These are phyloP conservation scores for Rosa multiflora DNA, from an alignment of 306 rosid genomes.

Conservation along the genomic window DNA sequence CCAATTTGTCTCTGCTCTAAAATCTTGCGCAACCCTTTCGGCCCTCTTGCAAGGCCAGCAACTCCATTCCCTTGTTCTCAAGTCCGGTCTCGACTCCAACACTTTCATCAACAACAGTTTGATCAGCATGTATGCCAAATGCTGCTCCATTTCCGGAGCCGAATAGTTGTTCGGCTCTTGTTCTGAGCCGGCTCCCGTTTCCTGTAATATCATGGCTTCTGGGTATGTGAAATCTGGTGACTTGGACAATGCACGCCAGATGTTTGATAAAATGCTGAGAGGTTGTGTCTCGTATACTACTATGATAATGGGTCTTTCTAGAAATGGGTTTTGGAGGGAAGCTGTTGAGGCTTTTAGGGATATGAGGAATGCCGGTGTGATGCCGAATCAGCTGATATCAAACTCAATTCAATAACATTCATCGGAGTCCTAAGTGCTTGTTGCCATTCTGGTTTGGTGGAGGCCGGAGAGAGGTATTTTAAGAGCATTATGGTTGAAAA, in stretches of 20 bases:
- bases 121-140: constrained; percentile 73
- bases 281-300: constrained; percentile 76
- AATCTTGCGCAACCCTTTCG: constrained; percentile 58
- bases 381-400: constrained; percentile 58
- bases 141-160: constrained; percentile 43
- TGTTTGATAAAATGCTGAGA: constrained; percentile 72
- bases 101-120: constrained; percentile 63
- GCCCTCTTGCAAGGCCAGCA: constrained; percentile 59
- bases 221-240: constrained; percentile 64
- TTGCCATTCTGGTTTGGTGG: constrained; percentile 85
- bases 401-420: constrained; percentile 77
- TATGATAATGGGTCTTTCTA: constrained; percentile 79
- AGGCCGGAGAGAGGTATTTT: constrained; percentile 64
- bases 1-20: constrained; percentile 61
- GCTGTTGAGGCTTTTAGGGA: constrained; percentile 69
- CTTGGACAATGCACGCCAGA: constrained; percentile 54
- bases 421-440: constrained; percentile 84
- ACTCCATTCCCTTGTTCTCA: constrained; percentile 56
- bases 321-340: constrained; percentile 53
- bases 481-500: constrained; percentile 75
- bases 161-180: constrained; percentile 3
- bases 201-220: constrained; percentile 75
- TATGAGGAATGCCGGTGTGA: constrained; percentile 56
- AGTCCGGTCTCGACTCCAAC: constrained; percentile 63
- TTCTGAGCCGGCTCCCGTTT: constrained; percentile 52